Percentiles rank a stretch among this genome's conserved stretches.
Evolutionary conservation across 2,329 filamentous ascomycete species (phyloP).

Genomic region (Mollisiaceae sp.): DNA sequence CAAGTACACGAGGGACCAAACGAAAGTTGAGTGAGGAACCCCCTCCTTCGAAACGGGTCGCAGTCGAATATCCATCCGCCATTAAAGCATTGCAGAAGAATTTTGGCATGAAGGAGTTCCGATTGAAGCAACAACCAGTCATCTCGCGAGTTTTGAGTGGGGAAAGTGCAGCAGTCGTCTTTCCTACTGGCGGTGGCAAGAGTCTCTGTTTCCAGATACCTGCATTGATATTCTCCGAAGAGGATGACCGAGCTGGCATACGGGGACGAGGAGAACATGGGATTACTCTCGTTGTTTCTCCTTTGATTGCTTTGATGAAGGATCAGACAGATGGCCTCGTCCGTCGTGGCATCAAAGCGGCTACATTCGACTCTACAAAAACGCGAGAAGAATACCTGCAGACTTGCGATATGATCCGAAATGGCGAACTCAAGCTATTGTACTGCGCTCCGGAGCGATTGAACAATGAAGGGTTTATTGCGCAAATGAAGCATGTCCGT

Average conservation of each 20-base stretch:
- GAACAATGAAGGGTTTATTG: constrained; percentile 65
- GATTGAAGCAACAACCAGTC: constrained; percentile 52
- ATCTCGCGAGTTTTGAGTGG: constrained; percentile 50
- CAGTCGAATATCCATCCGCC: constrained; percentile 30
- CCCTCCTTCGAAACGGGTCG: constrained; percentile 6
- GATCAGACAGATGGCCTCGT: constrained; percentile 62
- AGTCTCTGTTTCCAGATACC: constrained; percentile 51
- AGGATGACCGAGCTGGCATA: constrained; percentile 42
- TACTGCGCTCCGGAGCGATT: constrained; percentile 65
- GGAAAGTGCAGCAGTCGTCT: constrained; percentile 49
- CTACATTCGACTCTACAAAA: constrained; percentile 61
- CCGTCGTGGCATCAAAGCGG: constrained; percentile 55
- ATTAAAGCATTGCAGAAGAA: constrained; percentile 44
- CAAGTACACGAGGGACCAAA: not conserved
- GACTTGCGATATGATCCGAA: constrained; percentile 51
- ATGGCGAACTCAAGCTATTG: constrained; percentile 56
- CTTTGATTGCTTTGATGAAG: constrained; percentile 63
- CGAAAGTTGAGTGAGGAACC: not conserved
- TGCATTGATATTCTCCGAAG: constrained; percentile 49
- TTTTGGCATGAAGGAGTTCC: constrained; percentile 50
- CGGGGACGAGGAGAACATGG: constrained; percentile 43
- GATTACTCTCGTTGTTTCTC: constrained; percentile 61
- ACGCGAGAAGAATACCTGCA: constrained; percentile 46
- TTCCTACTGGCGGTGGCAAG: constrained; percentile 50
- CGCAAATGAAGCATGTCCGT: constrained; percentile 57